Evolutionary conservation across 1,284 basidiomycete species (phyloP).

Genomic region (Cutaneotrichosporon sp.): DNA sequence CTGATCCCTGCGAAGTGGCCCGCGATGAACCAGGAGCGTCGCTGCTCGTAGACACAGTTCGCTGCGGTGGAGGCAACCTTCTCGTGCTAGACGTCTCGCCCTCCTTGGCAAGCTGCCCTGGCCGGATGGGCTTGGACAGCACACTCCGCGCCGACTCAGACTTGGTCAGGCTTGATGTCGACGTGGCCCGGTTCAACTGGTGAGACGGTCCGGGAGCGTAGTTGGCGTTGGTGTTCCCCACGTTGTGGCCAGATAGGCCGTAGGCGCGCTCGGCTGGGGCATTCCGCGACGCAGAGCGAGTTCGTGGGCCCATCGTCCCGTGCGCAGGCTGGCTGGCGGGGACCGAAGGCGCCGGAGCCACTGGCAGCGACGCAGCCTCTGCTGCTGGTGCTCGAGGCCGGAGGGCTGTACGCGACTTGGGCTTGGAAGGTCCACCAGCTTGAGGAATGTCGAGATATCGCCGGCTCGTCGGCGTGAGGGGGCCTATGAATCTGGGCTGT

Average conservation of each 20-base stretch:
- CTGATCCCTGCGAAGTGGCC: too few relatives aligned
- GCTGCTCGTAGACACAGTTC: constrained; percentile 11
- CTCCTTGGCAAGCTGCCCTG: constrained; percentile 1
- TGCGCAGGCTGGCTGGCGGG: too few relatives aligned
- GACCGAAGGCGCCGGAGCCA: too few relatives aligned
- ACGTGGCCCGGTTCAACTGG: neutral
- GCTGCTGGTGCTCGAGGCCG: constrained; percentile 12
- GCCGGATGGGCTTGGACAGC: constrained; percentile 24
- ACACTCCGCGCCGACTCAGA: constrained; percentile 8
- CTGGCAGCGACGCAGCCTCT: too few relatives aligned
- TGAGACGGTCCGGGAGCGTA: neutral
- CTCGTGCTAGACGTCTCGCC: neutral
- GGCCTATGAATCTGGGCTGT: constrained; percentile 46
- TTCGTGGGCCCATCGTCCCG: too few relatives aligned
- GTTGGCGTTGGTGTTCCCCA: neutral
- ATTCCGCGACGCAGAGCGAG: neutral
- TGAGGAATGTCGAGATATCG: constrained; percentile 47
- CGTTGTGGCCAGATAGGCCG: too few relatives aligned
- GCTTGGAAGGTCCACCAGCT: constrained; percentile 18
- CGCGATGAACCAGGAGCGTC: too few relatives aligned
- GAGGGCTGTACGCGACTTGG: constrained; percentile 5
- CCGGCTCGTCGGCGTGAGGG: constrained; percentile 50
- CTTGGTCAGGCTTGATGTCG: constrained; percentile 1
- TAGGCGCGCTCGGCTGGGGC: neutral
- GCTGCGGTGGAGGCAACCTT: constrained; percentile 23